Base-by-base conservation (phyloP, 805 yeast genomes). In the Candida maesae region DNA sequence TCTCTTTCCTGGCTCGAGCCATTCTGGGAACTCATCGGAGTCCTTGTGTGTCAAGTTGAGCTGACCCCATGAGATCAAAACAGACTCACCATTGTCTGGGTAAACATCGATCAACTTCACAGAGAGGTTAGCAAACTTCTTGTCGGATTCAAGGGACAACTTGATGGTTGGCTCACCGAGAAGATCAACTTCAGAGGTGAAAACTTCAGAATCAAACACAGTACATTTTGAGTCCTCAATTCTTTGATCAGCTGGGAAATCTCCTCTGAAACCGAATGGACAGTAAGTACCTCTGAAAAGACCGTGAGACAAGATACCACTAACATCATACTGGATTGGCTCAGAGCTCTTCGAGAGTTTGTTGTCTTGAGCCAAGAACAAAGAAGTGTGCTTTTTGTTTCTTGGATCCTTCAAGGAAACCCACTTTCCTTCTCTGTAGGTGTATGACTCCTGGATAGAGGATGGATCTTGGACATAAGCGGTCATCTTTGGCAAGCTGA, bases 241-340 rank as follows among this genome's bases (percentile, higher is more conserved):
- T 40, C 59, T 62, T 45, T 70, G 74, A 42, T 70, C 73, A 10
- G 68, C 58, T 18, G 74, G 74, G 53, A 70, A 70, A 41, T 70
- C 74, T 28, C 74, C 74, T 18, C 52, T 59, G 46, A 66, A 68
- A 2, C 74, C 75, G 50, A 70, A 70, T 33, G 74, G 74, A 55
- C 74, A 70, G 52, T 50, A 70, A 1, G 68, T 67, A 16, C 75
- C 74, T 55, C 74, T 60, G 44, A 67, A 66, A 18, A 66, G 44
- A 6, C 75, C 75, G 47, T 70, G 71, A 4, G 68, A 64, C 40
- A 65, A 54, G 9, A 53, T 45, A 14, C 73, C 73, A 35, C 59
- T 46, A 37, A 65, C 46, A 4, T 48, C 36, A 16, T 56, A 47
- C 2, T 50, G 39, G 5, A 46, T 28, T 5, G 17, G 39, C 5